Base-by-base conservation (phyloP, 495 filamentous ascomycete genomes). In the Podospora bellae-mahoneyi region DNA sequence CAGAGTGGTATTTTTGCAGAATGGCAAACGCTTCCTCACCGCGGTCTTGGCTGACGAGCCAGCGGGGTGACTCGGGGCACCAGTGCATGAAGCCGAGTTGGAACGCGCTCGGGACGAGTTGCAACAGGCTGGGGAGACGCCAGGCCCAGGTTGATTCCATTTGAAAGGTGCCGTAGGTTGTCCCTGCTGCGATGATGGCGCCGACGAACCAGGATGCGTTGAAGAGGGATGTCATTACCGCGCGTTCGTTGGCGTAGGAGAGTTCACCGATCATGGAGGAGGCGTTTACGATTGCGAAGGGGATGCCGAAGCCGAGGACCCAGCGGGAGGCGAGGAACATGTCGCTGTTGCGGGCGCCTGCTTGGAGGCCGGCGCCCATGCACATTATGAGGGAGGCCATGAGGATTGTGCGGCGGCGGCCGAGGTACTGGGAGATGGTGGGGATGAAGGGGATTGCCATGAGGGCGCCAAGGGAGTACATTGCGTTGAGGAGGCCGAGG, bases 291-390 rank as follows among this genome's bases (percentile, higher is more conserved):
- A 87, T 86, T 64, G 83, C 85, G 73, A 88, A 86, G n/a, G 83
- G 81, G 63, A 87, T 84, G 66, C 86, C 85, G 64, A 88, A 86
- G 16, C 87, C 87, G 19, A 90, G 79, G n/a, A 90, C 67, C 65
- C 85, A 82, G 48, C 88, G 83, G 23, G 86, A 82, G 34, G 85
- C 81, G 34, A 89, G 78, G 69, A 86, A 89, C 84, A 88, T 88
- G 67, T 76, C 78, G n/a, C 48, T 62, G 69, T 77, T 77, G 39
- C 56, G 62, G 9, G 75, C 64, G 0, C 70, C 75, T 1, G 76
- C 72, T 67, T 78, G 70, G 20, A 73, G 64, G 15, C 69, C 74
- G 4, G 69, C 76, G 57, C 74, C 76, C 5, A 72, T n/a, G 54
- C 60, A 68, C 76, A 75, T 85, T 66, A 88, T 77, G 62, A 80